Conservation (phyloP, 306 rosid genomes). For the Canavalia gladiata region DNA sequence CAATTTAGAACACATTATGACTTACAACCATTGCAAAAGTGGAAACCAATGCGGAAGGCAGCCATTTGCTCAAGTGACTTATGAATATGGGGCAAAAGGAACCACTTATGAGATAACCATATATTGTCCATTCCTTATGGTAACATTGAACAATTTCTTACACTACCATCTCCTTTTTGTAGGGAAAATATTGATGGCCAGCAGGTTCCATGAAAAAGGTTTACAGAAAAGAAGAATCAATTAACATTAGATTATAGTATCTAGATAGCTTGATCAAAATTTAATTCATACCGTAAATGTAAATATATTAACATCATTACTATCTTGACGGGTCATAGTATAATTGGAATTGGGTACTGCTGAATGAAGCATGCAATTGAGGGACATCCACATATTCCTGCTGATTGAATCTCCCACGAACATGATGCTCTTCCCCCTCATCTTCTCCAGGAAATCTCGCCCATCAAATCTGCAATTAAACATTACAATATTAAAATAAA, state of each 20-base stretch:
- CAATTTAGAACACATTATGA: slow-evolving; percentile 1
- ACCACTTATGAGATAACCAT: slow-evolving; percentile 35
- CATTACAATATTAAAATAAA: background rate
- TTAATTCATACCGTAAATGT: slow-evolving; percentile 63
- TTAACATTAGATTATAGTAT: background rate
- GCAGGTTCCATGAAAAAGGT: background rate
- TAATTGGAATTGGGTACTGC: slow-evolving; percentile 66
- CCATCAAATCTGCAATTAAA: slow-evolving; percentile 71
- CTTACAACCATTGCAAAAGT: background rate
- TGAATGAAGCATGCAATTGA: slow-evolving; percentile 83
- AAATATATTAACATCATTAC: slow-evolving; percentile 66
- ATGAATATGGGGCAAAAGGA: slow-evolving; percentile 31
- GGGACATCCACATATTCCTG: slow-evolving; percentile 88
- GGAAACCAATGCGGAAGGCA: no score
- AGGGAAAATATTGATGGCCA: slow-evolving; percentile 1
- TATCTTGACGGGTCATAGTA: slow-evolving; percentile 51
- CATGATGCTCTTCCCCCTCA: slow-evolving; percentile 84
- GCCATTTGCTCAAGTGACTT: background rate
- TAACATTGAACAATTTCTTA: slow-evolving; percentile 22
- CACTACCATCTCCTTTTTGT: background rate
- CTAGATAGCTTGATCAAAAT: background rate
- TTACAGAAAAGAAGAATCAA: no score
- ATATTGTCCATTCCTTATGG: slow-evolving; percentile 33
- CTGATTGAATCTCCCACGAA: slow-evolving; percentile 95
- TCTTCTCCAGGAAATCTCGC: slow-evolving; percentile 61